Base-by-base conservation (phyloP, 1,139 yeast genomes). In the Suhomyces guaymorum region DNA sequence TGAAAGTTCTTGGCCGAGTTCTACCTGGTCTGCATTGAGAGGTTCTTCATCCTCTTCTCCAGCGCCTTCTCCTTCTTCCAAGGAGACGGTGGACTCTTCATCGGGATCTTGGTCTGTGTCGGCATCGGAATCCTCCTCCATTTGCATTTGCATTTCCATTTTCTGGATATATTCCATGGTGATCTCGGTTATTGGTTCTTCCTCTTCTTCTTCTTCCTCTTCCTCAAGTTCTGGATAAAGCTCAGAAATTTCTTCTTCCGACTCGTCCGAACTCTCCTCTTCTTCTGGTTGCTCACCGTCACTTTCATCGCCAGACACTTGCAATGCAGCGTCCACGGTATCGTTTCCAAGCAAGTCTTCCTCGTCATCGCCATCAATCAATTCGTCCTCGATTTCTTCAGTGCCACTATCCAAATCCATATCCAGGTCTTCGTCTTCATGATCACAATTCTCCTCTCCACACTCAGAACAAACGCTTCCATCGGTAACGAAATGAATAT, bases 401-500 rank as follows among this genome's bases (percentile, higher is more conserved):
- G 51, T 56, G 5, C 49, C 57, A 1, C 43, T 49, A 9, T 57
- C 60, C 8, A 36, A 45, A 12, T 48, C 59, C 9, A 50, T 57
- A 1, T 58, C 61, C 4, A 52, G 57, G n/a, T n/a, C n/a, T 17
- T 17, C 19, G n/a, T 56, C 57, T 21, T 42, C 48, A 15, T 78
- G 84, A 3, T 62, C 67, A 62, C 89, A 82, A 2, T 66, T 77
- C n/a, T 64, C 46, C 33, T 73, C 81, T 5, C 96, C 96, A 66
- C 96, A 89, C 16, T 58, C 52, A 2, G 57, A 73, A 60, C 96
- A 89, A 0, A 86, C 95, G 17, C 76, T 80, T 19, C 73, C 82
- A 20, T 76, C 66, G 30, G 90, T 73, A 37, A 83, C 85, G 54
- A 89, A 89, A 56, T 84, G 87, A 5, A 83, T 89, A 49, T 79